Percentiles rank a stretch among this genome's conserved stretches.
phyloP scores from a whole-genome alignment of 768 basidiomycete genomes.

The Sporobolomyces phaffii region DNA sequence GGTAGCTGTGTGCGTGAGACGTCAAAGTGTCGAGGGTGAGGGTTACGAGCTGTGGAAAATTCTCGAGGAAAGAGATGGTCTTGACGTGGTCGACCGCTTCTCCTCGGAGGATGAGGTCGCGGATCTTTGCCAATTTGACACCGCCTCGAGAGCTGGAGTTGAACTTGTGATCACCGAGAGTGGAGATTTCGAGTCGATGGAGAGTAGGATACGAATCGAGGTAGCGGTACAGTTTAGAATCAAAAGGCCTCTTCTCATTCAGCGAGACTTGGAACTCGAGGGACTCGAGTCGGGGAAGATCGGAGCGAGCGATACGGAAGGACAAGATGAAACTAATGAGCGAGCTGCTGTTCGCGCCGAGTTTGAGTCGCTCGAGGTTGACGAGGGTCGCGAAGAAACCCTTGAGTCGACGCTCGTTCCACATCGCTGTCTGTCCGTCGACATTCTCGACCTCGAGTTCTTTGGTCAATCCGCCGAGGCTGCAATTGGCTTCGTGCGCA shows the following conservation, averaged over 20 bases:
- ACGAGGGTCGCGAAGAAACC: constrained; percentile 4
- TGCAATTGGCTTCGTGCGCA: neutral
- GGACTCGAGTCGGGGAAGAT: neutral
- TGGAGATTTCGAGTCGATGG: neutral
- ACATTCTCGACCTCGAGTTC: neutral
- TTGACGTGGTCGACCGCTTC: neutral
- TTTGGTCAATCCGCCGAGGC: neutral
- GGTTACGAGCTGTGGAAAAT: neutral
- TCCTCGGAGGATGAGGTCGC: neutral
- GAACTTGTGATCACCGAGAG: neutral
- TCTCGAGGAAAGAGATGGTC: neutral
- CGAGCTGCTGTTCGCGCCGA: neutral
- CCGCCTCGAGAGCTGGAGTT: neutral
- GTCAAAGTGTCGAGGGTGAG: neutral
- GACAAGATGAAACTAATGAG: neutral
- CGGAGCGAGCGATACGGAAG: neutral
- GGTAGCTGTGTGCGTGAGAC: neutral
- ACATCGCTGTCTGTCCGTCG: neutral
- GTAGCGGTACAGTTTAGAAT: neutral
- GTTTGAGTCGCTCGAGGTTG: constrained; percentile 3
- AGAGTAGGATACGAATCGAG: neutral
- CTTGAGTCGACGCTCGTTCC: constrained; percentile 1
- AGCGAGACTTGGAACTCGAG: neutral
- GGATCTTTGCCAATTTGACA: neutral
- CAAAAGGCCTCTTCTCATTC: neutral